Percentiles rank a stretch among this genome's conserved stretches.
These are phyloP conservation scores for Peterozyma xylosa DNA, from an alignment of 805 yeast species.

Conservation along the genomic window DNA sequence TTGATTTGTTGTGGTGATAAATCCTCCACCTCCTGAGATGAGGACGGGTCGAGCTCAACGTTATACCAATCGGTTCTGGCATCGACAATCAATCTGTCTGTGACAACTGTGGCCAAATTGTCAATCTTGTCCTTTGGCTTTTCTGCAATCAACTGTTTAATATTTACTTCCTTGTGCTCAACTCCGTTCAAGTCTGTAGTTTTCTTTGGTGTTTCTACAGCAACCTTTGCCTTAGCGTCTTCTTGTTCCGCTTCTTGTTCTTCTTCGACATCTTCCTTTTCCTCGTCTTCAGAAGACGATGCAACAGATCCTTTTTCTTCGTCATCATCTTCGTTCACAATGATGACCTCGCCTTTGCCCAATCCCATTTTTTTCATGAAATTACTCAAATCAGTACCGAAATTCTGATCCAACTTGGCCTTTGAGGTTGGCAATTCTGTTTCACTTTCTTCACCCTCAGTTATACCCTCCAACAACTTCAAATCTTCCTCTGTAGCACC, in stretches of 20 bases:
- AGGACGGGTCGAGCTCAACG: slow-evolving; percentile 29
- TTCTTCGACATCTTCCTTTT: slow-evolving; percentile 24
- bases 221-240: slow-evolving; percentile 29
- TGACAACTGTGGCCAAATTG: slow-evolving; percentile 39
- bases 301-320: slow-evolving; percentile 31
- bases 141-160: slow-evolving; percentile 4
- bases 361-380: slow-evolving; percentile 69
- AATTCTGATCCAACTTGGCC: slow-evolving; percentile 31
- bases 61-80: slow-evolving; percentile 74
- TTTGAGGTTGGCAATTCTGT: slow-evolving; percentile 36
- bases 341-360: slow-evolving; percentile 27
- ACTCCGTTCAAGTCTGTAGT: slow-evolving; percentile 26
- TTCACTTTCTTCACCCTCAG: slow-evolving; percentile 45
- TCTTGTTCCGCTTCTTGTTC: slow-evolving; percentile 27
- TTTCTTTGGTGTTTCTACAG: slow-evolving; percentile 19
- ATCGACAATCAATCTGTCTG: slow-evolving; percentile 51
- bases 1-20: slow-evolving; percentile 50
- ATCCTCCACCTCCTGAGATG: slow-evolving; percentile 18
- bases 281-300: slow-evolving; percentile 28
- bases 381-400: slow-evolving; percentile 46
- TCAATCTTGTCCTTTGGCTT: slow-evolving; percentile 18
- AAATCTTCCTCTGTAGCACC: slow-evolving; percentile 88
- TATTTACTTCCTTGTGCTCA: slow-evolving; percentile 18
- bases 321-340: slow-evolving; percentile 21
- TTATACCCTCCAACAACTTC: slow-evolving; percentile 47